These are phyloP conservation scores for Colletotrichum truncatum DNA, from an alignment of 2,329 filamentous ascomycete genomes.

Conservation along the genomic window DNA sequence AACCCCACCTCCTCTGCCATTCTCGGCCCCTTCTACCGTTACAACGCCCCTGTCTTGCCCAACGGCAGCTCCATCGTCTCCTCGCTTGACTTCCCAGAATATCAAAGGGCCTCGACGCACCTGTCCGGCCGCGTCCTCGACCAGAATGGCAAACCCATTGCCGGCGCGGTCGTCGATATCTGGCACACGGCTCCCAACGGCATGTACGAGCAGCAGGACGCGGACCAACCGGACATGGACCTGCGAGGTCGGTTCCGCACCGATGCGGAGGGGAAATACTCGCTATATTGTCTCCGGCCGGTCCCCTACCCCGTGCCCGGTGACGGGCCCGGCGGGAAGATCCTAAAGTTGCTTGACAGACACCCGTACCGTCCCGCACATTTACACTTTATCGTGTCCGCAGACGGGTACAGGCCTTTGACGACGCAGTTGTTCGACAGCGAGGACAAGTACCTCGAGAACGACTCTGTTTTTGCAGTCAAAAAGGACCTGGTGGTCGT, in stretches of 20 bases:
- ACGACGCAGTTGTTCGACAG: conserved; percentile 74
- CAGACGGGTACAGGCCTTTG: conserved; percentile 66
- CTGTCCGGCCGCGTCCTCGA: conserved; percentile 67
- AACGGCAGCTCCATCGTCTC: conserved; percentile 67
- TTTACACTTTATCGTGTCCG: conserved; percentile 48
- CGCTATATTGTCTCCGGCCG: conserved; percentile 68
- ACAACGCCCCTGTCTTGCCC: conserved; percentile 65
- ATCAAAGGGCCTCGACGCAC: conserved; percentile 57
- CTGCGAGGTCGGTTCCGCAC: conserved; percentile 78
- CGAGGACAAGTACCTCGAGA: conserved; percentile 60
- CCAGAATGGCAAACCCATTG: conserved; percentile 62
- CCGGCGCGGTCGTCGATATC: conserved; percentile 65
- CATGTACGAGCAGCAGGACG: conserved; percentile 78
- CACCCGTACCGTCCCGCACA: conserved; percentile 44
- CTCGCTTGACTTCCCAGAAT: conserved; percentile 39
- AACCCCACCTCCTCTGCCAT: conserved; percentile 69
- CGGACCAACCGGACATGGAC: conserved; percentile 76
- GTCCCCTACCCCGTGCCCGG: conserved; percentile 59
- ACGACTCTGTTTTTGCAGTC: conserved; percentile 46
- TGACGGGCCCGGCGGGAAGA: conserved; percentile 39
- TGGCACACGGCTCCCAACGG: conserved; percentile 73
- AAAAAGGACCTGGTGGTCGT: conserved; percentile 42
- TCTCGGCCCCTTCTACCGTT: conserved; percentile 76
- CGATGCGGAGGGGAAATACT: conserved; percentile 70
- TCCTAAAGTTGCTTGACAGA: conserved; percentile 41